A percentile compares a stretch with the other conserved stretches of the same genome.
phyloP scores from a whole-genome alignment of 2,329 filamentous ascomycete species.

The Meredithiella fracta region DNA sequence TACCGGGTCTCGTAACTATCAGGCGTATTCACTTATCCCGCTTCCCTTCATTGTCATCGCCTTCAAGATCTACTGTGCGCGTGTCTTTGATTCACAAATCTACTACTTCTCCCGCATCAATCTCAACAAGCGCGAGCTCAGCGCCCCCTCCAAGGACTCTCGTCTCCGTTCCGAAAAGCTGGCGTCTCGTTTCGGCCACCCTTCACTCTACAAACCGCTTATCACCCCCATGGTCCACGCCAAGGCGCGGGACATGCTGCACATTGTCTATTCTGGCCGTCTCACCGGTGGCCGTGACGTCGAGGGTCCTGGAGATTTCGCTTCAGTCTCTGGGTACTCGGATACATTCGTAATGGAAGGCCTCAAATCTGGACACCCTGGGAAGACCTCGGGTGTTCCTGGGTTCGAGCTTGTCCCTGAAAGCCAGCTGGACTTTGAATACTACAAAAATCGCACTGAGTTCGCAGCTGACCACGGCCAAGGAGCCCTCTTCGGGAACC shows the following conservation, averaged over 20 bases:
- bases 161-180: conserved; percentile 49
- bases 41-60: conserved; percentile 60
- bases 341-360: conserved; percentile 65
- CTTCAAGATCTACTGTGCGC: conserved; percentile 77
- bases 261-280: conserved; percentile 72
- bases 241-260: conserved; percentile 71
- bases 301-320: conserved; percentile 30
- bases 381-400: conserved; percentile 32
- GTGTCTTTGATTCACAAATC: conserved; percentile 60
- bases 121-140: conserved; percentile 21
- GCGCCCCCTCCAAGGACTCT: conserved; percentile 20
- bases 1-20: conserved; percentile 32
- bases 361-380: conserved; percentile 46
- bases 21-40: conserved; percentile 55
- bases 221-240: conserved; percentile 93
- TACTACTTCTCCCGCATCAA: conserved; percentile 57
- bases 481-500: conserved; percentile 46
- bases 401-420: conserved; percentile 88
- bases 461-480: conserved; percentile 66
- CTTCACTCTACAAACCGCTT: conserved; percentile 72
- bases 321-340: conserved; percentile 55
- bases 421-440: conserved; percentile 71
- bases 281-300: conserved; percentile 46
- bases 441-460: conserved; percentile 78
- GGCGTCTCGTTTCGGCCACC: conserved; percentile 71